Conservation (phyloP, 352 stramenopile genomes). For the Phytophthora tubulina region DNA sequence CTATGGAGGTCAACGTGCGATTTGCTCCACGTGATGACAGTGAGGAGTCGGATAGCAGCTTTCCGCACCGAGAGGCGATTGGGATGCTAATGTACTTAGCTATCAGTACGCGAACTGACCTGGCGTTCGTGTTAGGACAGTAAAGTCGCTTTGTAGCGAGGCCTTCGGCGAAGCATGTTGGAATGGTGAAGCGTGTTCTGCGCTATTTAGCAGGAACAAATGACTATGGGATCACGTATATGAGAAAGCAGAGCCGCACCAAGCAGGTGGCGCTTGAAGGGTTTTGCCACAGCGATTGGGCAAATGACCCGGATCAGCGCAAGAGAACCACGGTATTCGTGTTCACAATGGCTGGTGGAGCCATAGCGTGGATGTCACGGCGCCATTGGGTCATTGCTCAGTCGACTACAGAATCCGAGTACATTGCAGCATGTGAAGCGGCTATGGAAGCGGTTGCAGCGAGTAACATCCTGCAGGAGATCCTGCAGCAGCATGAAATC, state of each 20-base stretch:
- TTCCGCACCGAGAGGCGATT: background rate
- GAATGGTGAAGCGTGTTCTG: conserved; percentile 6
- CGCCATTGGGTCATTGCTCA: background rate
- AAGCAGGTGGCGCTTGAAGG: background rate
- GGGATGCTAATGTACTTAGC: background rate
- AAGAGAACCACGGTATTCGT: conserved; percentile 9
- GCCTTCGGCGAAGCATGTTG: background rate
- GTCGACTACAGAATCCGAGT: background rate
- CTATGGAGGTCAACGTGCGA: background rate
- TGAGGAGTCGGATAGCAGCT: background rate
- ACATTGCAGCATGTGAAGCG: conserved; percentile 1
- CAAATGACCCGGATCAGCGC: background rate
- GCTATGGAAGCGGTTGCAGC: conserved; percentile 5
- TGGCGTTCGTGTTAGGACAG: background rate
- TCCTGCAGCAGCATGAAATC: background rate
- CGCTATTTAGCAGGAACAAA: background rate
- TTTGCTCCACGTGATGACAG: background rate
- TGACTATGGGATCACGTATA: background rate
- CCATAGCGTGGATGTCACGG: conserved; percentile 3
- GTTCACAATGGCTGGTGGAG: background rate
- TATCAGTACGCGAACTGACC: background rate
- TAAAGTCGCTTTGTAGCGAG: background rate
- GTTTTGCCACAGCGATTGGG: background rate
- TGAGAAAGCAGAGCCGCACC: background rate
- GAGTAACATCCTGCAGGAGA: conserved; percentile 14